Evolutionary conservation across 768 basidiomycete genomes (phyloP).

Genomic region (Phlegmacium glaucopus): DNA sequence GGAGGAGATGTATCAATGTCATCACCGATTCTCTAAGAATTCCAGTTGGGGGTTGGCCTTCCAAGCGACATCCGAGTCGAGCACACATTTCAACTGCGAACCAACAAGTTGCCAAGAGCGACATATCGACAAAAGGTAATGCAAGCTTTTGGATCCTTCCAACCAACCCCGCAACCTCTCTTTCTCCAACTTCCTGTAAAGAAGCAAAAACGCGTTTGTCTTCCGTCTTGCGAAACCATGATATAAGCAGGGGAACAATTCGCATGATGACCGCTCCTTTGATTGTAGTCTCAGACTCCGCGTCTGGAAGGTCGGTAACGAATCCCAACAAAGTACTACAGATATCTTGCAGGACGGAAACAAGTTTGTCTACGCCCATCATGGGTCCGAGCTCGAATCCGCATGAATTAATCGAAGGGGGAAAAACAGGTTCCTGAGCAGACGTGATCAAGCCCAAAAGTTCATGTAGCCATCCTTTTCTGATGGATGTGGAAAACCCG

Average conservation of each 20-base stretch:
- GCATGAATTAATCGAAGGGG: conserved; percentile 26
- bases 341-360: conserved; percentile 40
- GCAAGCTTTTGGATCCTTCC: conserved; percentile 34
- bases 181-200: conserved; percentile 31
- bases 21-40: conserved; percentile 27
- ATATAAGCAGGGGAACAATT: conserved; percentile 41
- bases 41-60: conserved; percentile 7
- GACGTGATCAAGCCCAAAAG: conserved; percentile 39
- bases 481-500: conserved; percentile 47
- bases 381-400: conserved; percentile 42
- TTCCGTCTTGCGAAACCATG: conserved; percentile 37
- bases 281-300: conserved; percentile 22
- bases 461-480: conserved; percentile 57
- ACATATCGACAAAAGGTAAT: conserved; percentile 29
- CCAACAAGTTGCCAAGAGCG: conserved; percentile 54
- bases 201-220: conserved; percentile 27
- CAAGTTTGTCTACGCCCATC: conserved; percentile 43
- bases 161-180: conserved; percentile 35
- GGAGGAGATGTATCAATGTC: conserved; percentile 47
- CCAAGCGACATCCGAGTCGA: conserved; percentile 32
- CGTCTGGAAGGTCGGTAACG: conserved; percentile 33
- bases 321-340: conserved; percentile 42
- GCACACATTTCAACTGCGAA: conserved; percentile 56
- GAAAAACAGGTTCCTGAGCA: conserved; percentile 19
- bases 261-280: conserved; percentile 41